Evolutionary conservation across 108 stramenopile species (phyloP), one percentile per base, ranked within the genome.

Genomic region (Nitzschia sp.): DNA sequence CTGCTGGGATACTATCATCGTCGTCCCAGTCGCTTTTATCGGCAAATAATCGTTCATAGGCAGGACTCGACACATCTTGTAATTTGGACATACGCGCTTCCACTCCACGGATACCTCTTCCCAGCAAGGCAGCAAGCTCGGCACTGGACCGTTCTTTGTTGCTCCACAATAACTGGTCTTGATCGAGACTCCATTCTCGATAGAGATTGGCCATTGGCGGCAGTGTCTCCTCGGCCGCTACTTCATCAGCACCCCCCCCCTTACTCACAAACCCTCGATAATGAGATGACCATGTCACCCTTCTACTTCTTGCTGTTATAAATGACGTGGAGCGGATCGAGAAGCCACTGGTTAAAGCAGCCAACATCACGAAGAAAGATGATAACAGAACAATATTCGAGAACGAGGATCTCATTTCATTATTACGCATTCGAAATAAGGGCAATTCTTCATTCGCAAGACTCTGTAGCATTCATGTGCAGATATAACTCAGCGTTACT

Each of bases 51-150:
- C 95, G 83, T 62, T 80, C 65, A 62, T 93, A 93, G 0, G 87
- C 89, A 1, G 71, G 32, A 66, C 85, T 83, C 16, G 85, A 62
- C 0, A 90, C 84, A 77, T 93, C 76, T 4, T 77, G 57, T 1
- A 96, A 58, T 47, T 93, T 89, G 34, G 63, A 65, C 45, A 93
- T 54, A 21, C 95, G 76, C 8, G 80, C 53, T 68, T 88, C 80
- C 8, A 96, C 89, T 15, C 89, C 87, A 19, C 83, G 79, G 55
- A 93, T 59, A 22, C 95, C 95, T 67, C 95, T 60, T 28, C 91
- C 91, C 11, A 96, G 53, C n/a, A 88, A 57, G 2, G 88, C 75
- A 15, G 91, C 88, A 36, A 93, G 73, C 30, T 81, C 71, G 36
- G 71, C 56, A 8, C 71, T 61, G 13, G 86, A 75, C 25, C 17